A percentile compares a stretch with the other conserved stretches of the same genome.
phyloP scores from a whole-genome alignment of 2,329 filamentous ascomycete species.

The Parastagonospora avenae region DNA sequence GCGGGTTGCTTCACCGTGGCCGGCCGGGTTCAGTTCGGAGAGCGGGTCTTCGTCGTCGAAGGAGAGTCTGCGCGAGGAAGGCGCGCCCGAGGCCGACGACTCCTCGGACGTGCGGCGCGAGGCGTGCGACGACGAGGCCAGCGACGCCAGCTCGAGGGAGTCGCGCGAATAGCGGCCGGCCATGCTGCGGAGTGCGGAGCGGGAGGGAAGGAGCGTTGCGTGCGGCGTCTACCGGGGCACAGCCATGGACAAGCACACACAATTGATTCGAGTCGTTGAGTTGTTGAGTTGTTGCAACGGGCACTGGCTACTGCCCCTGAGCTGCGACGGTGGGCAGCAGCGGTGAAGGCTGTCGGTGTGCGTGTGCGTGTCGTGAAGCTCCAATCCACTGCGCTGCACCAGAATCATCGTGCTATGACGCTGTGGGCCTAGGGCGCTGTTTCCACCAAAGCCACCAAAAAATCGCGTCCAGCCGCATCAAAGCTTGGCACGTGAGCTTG shows the following conservation, averaged over 20 bases:
- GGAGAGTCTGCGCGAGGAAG: slow-evolving; percentile 90
- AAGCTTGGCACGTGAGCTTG: slow-evolving; percentile 14
- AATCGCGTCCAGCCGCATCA: slow-evolving; percentile 8
- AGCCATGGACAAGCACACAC: slow-evolving; percentile 30
- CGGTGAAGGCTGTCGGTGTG: slow-evolving; percentile 8
- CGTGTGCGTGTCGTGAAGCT: slow-evolving; percentile 14
- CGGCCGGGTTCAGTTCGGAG: slow-evolving; percentile 59
- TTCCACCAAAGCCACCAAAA: slow-evolving; percentile 8
- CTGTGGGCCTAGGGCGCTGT: slow-evolving; percentile 24
- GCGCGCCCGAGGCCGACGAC: slow-evolving; percentile 81
- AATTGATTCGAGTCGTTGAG: background rate
- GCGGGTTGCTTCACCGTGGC: slow-evolving; percentile 42
- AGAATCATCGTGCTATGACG: slow-evolving; percentile 22
- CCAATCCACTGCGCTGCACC: background rate
- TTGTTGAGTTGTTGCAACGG: slow-evolving; percentile 8
- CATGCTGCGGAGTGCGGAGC: slow-evolving; percentile 38
- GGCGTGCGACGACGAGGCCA: slow-evolving; percentile 80
- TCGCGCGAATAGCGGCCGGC: slow-evolving; percentile 65
- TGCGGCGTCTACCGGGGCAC: background rate
- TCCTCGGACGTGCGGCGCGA: slow-evolving; percentile 69
- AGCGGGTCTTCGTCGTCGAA: slow-evolving; percentile 86
- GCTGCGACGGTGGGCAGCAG: slow-evolving; percentile 7
- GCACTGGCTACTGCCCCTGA: slow-evolving; percentile 18
- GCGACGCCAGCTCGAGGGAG: slow-evolving; percentile 93
- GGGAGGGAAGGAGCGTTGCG: slow-evolving; percentile 9